These are phyloP conservation scores for Vanrija pseudolonga DNA, from an alignment of 1,284 basidiomycete genomes.

Conservation along the genomic window DNA sequence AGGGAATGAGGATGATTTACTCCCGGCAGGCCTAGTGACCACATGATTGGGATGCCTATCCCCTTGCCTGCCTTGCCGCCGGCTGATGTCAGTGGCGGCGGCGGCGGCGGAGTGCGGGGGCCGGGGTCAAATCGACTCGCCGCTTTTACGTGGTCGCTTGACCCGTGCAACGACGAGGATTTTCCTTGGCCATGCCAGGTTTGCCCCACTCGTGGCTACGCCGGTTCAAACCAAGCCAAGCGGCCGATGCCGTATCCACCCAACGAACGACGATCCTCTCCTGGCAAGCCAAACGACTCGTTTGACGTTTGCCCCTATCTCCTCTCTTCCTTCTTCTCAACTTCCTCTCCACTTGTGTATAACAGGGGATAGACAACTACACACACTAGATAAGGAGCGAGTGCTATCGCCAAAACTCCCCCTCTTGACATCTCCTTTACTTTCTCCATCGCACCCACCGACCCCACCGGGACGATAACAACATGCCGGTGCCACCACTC, in stretches of 20 bases:
- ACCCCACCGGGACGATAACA: neutral
- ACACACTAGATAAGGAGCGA: neutral
- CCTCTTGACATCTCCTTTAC: neutral
- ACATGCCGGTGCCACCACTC: slow-evolving; percentile 1
- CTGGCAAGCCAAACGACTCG: neutral
- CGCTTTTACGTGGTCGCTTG: neutral
- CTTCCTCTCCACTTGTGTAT: neutral
- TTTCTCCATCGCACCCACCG: neutral
- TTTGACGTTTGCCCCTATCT: neutral
- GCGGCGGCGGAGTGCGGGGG: no score
- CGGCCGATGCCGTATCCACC: neutral
- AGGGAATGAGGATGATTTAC: no score
- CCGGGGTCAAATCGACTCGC: no score
- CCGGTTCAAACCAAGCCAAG: no score
- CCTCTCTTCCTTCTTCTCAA: neutral
- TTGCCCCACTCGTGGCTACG: no score
- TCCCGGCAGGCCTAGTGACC: no score
- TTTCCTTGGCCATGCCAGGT: no score
- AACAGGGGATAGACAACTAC: neutral
- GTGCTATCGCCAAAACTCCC: neutral
- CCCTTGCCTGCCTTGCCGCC: no score
- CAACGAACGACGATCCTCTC: neutral
- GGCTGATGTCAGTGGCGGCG: no score
- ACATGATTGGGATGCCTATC: no score
- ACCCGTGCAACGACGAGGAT: neutral